phyloP scores from a whole-genome alignment of 768 basidiomycete genomes.

The Suillus placidus region DNA sequence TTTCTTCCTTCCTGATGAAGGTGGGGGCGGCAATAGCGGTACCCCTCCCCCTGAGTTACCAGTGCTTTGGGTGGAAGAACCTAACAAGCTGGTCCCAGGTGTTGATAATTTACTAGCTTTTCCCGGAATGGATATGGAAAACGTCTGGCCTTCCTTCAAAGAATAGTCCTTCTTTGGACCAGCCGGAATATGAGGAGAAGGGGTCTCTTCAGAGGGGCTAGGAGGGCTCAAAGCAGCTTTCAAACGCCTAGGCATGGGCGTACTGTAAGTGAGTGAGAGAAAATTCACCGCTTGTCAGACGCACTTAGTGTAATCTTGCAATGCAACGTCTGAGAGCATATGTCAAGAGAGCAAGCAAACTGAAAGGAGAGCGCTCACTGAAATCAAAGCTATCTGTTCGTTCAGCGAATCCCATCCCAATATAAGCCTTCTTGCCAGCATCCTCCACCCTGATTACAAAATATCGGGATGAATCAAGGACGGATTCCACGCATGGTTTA shows the following conservation, averaged over 20 bases:
- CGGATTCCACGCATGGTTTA: slow-evolving; percentile 89
- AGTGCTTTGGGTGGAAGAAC: slow-evolving; percentile 31
- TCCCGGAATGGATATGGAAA: slow-evolving; percentile 91
- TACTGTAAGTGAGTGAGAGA: slow-evolving; percentile 4
- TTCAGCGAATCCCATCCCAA: slow-evolving; percentile 92
- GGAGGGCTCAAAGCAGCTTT: slow-evolving; percentile 64
- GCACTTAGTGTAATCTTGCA: slow-evolving; percentile 86
- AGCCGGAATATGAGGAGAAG: slow-evolving; percentile 70
- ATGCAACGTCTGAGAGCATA: slow-evolving; percentile 65
- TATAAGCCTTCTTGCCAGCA: slow-evolving; percentile 83
- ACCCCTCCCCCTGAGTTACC: slow-evolving; percentile 44
- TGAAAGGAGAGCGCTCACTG: slow-evolving; percentile 53
- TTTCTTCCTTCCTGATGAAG: slow-evolving; percentile 58
- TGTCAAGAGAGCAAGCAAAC: slow-evolving; percentile 4
- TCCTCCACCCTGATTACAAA: slow-evolving; percentile 94
- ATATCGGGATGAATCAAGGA: slow-evolving; percentile 92
- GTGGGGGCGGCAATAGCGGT: slow-evolving; percentile 85
- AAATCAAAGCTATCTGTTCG: slow-evolving; percentile 90
- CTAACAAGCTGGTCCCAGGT: slow-evolving; percentile 42
- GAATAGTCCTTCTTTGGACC: slow-evolving; percentile 94
- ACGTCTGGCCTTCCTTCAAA: slow-evolving; percentile 93
- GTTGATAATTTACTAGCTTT: slow-evolving; percentile 46
- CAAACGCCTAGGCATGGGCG: slow-evolving; percentile 48
- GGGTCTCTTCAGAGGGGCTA: slow-evolving; percentile 41
- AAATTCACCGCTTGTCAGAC: slow-evolving; percentile 10